These are phyloP conservation scores for Lactifluus subvellereus DNA, from an alignment of 768 basidiomycete genomes.

Conservation along the genomic window DNA sequence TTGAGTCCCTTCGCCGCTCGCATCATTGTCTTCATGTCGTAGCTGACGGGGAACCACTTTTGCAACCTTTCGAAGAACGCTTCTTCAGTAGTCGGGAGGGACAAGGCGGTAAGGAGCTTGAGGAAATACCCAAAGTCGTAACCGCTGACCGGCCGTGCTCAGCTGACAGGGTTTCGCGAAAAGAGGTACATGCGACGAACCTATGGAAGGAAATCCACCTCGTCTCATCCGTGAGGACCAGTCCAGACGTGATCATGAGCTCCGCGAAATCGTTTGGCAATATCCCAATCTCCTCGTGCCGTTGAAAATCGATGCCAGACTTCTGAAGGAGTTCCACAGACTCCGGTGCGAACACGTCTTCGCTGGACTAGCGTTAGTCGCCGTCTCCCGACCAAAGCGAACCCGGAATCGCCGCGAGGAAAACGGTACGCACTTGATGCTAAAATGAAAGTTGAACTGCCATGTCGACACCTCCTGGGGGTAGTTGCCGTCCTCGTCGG, in stretches of 20 bases:
- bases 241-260: conserved; percentile 90
- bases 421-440: conserved; percentile 58
- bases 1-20: conserved; percentile 73
- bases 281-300: conserved; percentile 90
- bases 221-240: conserved; percentile 83
- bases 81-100: conserved; percentile 84
- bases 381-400: background rate
- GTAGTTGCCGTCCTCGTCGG: conserved; percentile 89
- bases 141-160: conserved; percentile 49
- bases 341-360: conserved; percentile 99
- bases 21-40: conserved; percentile 98
- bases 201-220: conserved; percentile 99
- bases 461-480: conserved; percentile 90
- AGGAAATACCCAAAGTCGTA: conserved; percentile 99
- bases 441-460: conserved; percentile 99
- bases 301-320: conserved; percentile 92
- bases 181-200: conserved; percentile 42
- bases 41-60: conserved; percentile 94
- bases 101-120: conserved; percentile 81
- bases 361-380: conserved; percentile 41
- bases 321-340: conserved; percentile 92
- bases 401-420: background rate
- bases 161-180: background rate
- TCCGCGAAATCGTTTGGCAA: conserved; percentile 93
- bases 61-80: conserved; percentile 82